phyloP scores from a whole-genome alignment of 192 early-diverging fungal genomes.

The Linnemannia schmuckeri region DNA sequence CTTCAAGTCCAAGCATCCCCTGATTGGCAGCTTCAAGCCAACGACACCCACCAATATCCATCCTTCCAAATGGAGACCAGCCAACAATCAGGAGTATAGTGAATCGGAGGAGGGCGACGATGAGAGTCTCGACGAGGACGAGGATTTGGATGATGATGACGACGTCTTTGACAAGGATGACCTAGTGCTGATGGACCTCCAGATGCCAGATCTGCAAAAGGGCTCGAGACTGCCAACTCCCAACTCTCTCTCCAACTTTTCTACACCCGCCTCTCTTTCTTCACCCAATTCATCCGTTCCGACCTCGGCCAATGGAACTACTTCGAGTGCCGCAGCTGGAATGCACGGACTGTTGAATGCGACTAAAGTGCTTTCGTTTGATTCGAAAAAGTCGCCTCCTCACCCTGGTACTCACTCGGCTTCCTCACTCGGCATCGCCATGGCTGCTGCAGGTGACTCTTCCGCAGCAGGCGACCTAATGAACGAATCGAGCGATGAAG shows the following conservation, averaged over 20 bases:
- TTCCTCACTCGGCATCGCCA: neutral
- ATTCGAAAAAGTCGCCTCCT: slow-evolving; percentile 39
- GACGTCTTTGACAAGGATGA: slow-evolving; percentile 56
- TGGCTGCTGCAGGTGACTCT: neutral
- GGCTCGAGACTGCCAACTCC: slow-evolving; percentile 24
- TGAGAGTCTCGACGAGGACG: slow-evolving; percentile 48
- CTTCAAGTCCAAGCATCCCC: slow-evolving; percentile 50
- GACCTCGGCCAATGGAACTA: slow-evolving; percentile 17
- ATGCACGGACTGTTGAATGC: slow-evolving; percentile 52
- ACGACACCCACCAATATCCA: slow-evolving; percentile 50
- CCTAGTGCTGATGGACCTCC: slow-evolving; percentile 52
- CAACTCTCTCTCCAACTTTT: slow-evolving; percentile 36
- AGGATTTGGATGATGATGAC: slow-evolving; percentile 46
- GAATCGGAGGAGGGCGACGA: slow-evolving; percentile 53
- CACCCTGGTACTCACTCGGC: slow-evolving; percentile 12
- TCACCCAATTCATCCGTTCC: slow-evolving; percentile 17
- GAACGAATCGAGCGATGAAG: slow-evolving; percentile 56
- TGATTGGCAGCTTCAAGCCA: slow-evolving; percentile 50
- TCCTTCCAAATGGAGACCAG: slow-evolving; percentile 41
- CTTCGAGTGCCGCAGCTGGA: slow-evolving; percentile 20
- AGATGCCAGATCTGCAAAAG: slow-evolving; percentile 51
- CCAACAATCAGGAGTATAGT: slow-evolving; percentile 49
- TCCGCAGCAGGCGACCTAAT: neutral
- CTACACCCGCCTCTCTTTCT: slow-evolving; percentile 23
- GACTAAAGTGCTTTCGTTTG: slow-evolving; percentile 50